These are phyloP conservation scores for Aspergillus fumigatus DNA, from an alignment of 2,329 filamentous ascomycete species.

Conservation along the genomic window DNA sequence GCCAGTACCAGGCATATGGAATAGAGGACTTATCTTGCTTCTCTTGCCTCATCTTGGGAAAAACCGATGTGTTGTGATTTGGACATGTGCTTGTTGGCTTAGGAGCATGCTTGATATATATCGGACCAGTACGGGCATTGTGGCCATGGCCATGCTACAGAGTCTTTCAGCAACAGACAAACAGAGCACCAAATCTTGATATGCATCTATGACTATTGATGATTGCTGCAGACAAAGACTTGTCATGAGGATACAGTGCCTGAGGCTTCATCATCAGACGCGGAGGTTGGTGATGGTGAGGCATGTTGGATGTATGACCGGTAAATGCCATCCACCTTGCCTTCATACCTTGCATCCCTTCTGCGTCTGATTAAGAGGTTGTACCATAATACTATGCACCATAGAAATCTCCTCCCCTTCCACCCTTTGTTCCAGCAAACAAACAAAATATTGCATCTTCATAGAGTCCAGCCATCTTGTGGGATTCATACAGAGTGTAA, in stretches of 20 bases:
- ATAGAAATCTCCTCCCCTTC: not conserved
- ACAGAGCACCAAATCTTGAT: not conserved
- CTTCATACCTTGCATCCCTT: not conserved
- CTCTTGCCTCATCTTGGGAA: conserved; percentile 3
- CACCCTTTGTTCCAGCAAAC: not conserved
- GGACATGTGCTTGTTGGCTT: not conserved
- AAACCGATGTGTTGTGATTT: not conserved
- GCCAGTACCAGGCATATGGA: conserved; percentile 22
- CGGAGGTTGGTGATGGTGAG: not conserved
- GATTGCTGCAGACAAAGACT: not conserved
- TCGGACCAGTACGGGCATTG: not conserved
- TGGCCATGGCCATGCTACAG: not conserved
- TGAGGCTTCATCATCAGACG: not conserved
- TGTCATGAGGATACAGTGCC: not conserved
- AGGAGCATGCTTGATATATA: not conserved
- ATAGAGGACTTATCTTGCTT: conserved; percentile 7
- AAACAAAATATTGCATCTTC: not conserved
- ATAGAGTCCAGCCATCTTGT: not conserved
- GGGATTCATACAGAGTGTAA: not conserved
- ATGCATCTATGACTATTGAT: not conserved
- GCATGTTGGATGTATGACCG: not conserved
- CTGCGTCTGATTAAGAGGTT: not conserved
- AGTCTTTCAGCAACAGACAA: not conserved
- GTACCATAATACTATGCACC: not conserved
- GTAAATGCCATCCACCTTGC: not conserved